Percentiles rank a stretch among this genome's conserved stretches.
phyloP scores from a whole-genome alignment of 768 basidiomycete species.

The Lactifluus rugatus region DNA sequence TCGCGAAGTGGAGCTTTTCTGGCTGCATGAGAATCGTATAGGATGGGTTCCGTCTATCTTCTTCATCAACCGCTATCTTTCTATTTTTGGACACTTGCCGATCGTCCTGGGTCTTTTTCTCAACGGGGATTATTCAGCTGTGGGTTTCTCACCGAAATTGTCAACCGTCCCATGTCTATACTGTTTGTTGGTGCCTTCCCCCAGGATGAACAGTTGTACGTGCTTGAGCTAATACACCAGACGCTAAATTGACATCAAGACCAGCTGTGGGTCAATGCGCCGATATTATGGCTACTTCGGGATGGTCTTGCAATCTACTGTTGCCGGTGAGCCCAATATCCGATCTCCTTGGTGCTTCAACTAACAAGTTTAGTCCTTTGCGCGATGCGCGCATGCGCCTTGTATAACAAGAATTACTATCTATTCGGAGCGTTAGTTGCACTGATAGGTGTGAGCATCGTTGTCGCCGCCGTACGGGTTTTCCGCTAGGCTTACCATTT shows the following conservation, averaged over 20 bases:
- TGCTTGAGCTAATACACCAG: neutral
- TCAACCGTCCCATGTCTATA: neutral
- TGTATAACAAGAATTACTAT: neutral
- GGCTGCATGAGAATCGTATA: neutral
- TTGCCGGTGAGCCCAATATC: too few relatives aligned
- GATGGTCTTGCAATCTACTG: neutral
- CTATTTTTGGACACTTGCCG: conserved; percentile 17
- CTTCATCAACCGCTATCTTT: conserved; percentile 20
- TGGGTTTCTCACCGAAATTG: neutral
- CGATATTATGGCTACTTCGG: neutral
- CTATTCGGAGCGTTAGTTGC: neutral
- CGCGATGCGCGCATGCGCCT: neutral
- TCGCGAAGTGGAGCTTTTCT: conserved; percentile 19
- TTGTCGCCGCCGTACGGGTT: neutral
- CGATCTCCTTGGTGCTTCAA: neutral
- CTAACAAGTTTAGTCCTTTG: neutral
- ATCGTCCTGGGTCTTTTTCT: neutral
- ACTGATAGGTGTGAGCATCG: neutral
- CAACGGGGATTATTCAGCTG: neutral
- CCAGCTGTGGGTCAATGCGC: neutral
- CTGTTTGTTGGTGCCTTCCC: neutral
- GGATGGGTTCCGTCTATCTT: conserved; percentile 10
- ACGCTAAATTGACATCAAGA: neutral
- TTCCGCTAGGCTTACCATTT: neutral
- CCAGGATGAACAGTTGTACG: neutral